A percentile compares a stretch with the other conserved stretches of the same genome.
These are phyloP conservation scores for Rhododendron kiyosumense DNA, from an alignment of 148 eudicot genomes.

Conservation along the genomic window DNA sequence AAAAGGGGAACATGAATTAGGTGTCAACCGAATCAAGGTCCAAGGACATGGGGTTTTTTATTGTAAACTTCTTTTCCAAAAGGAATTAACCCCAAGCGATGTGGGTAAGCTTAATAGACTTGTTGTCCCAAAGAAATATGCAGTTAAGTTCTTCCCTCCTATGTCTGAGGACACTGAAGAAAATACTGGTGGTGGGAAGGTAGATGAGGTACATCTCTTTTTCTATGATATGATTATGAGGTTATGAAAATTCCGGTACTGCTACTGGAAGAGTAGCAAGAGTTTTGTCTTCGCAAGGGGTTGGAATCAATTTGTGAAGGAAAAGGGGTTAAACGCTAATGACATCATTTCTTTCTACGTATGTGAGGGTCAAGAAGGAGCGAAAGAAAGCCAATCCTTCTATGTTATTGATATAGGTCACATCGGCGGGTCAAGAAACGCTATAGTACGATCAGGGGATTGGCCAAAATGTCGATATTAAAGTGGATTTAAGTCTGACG, in stretches of 20 bases:
- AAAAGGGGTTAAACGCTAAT: too few species aligned
- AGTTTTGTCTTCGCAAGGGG: too few species aligned
- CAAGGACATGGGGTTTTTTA: background rate
- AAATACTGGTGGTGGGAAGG: background rate
- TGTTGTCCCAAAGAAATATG: constrained; percentile 15
- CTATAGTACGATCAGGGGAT: too few species aligned
- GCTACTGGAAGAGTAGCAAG: too few species aligned
- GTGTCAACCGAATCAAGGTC: background rate
- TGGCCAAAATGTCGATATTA: too few species aligned
- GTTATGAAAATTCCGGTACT: background rate
- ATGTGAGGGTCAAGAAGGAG: too few species aligned
- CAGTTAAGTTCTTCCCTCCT: constrained; percentile 10
- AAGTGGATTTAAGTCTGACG: too few species aligned
- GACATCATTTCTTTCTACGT: too few species aligned
- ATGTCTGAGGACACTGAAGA: background rate
- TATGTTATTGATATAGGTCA: too few species aligned
- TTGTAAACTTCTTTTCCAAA: constrained; percentile 15
- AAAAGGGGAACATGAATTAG: constrained; percentile 4
- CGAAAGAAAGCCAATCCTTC: too few species aligned
- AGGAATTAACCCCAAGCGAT: constrained; percentile 31
- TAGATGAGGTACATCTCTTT: constrained; percentile 1
- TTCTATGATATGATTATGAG: constrained; percentile 5
- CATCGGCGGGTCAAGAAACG: too few species aligned
- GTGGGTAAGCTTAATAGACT: constrained; percentile 30
- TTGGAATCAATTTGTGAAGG: too few species aligned